phyloP scores from a whole-genome alignment of 2,329 filamentous ascomycete genomes.

The Talaromyces sp. region DNA sequence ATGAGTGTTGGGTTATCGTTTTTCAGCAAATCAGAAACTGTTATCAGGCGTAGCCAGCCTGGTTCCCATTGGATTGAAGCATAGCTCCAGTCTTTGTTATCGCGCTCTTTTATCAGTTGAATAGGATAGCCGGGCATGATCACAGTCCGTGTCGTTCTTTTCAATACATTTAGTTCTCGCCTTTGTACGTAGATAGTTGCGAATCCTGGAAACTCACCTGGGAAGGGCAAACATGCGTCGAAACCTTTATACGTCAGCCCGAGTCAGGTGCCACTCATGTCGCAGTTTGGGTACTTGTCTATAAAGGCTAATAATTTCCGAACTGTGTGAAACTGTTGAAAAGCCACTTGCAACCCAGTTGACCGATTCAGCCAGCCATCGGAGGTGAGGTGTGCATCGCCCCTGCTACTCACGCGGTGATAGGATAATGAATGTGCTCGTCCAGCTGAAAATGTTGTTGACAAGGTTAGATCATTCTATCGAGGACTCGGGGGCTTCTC shows the following conservation, averaged over 20 bases:
- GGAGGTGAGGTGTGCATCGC: background rate
- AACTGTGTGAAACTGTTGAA: background rate
- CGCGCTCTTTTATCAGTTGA: background rate
- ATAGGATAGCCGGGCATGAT: slow-evolving; percentile 4
- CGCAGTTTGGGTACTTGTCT: background rate
- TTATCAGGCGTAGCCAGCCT: slow-evolving; percentile 8
- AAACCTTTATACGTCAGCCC: background rate
- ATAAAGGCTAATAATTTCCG: background rate
- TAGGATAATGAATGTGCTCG: background rate
- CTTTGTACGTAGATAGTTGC: background rate
- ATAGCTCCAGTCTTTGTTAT: slow-evolving; percentile 3
- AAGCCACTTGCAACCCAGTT: background rate
- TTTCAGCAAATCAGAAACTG: background rate
- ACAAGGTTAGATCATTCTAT: background rate
- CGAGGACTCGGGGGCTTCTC: background rate
- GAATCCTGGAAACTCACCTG: background rate
- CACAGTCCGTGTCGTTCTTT: background rate
- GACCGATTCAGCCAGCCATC: background rate
- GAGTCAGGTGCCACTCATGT: background rate
- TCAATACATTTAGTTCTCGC: too few relatives aligned
- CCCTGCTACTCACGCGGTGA: background rate
- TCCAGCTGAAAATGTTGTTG: background rate
- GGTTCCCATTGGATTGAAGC: background rate
- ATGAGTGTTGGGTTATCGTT: background rate
- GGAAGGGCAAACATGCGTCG: background rate